Percentiles rank a stretch among this genome's conserved stretches.
These are phyloP conservation scores for Ascoidea rubescens DNA, from an alignment of 805 yeast genomes.

Conservation along the genomic window DNA sequence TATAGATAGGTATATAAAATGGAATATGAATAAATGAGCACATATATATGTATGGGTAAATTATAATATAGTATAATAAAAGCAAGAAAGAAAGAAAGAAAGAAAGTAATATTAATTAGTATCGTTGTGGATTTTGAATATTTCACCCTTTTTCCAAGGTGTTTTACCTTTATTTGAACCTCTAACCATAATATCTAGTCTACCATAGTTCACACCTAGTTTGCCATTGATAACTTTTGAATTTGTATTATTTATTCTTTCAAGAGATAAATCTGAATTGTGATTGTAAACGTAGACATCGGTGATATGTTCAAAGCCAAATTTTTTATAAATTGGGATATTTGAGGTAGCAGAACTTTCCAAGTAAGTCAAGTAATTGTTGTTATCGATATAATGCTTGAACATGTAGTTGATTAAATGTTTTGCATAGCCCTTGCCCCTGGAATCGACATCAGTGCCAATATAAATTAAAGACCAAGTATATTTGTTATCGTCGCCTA, in stretches of 20 bases:
- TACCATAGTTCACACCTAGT: not conserved
- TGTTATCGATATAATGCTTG: slow-evolving; percentile 27
- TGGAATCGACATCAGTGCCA: slow-evolving; percentile 28
- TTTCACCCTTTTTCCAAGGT: not conserved
- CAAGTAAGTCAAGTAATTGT: slow-evolving; percentile 27
- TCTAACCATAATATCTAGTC: not conserved
- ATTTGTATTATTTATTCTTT: no score
- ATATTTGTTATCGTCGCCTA: slow-evolving; percentile 25
- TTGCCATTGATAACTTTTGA: no score
- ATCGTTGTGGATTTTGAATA: no score
- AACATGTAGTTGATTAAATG: slow-evolving; percentile 35
- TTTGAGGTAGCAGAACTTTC: slow-evolving; percentile 33
- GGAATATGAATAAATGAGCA: not conserved
- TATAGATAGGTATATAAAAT: no score
- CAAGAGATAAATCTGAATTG: not conserved
- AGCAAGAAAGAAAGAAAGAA: no score
- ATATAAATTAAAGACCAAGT: slow-evolving; percentile 31
- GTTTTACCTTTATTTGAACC: not conserved
- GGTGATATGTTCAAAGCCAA: slow-evolving; percentile 34
- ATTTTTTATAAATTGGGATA: slow-evolving; percentile 37
- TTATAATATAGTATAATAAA: no score
- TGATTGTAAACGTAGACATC: slow-evolving; percentile 25
- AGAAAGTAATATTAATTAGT: no score
- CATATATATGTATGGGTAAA: not conserved
- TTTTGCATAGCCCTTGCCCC: slow-evolving; percentile 45